A percentile compares a stretch with the other conserved stretches of the same genome.
Conservation (phyloP, 306 rosid genomes). For the Acacia confusa region DNA sequence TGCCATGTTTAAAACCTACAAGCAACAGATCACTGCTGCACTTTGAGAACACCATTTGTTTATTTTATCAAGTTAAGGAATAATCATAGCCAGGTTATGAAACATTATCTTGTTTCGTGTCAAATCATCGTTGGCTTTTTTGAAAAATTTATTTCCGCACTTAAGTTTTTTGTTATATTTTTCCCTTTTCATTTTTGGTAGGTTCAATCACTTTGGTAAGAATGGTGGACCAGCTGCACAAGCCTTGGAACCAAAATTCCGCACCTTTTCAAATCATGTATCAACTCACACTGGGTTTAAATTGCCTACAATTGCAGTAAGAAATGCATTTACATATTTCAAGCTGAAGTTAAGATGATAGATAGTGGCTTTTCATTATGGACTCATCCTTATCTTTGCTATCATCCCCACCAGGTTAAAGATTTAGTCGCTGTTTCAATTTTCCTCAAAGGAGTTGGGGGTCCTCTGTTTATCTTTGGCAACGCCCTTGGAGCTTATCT, state of each 20-base stretch:
- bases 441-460: constrained; percentile 58
- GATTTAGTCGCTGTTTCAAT: constrained; percentile 51
- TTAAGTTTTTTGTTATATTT: neutral
- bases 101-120: neutral
- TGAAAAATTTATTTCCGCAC: neutral
- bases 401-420: constrained; percentile 42
- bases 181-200: constrained; percentile 23
- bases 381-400: neutral
- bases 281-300: constrained; percentile 45
- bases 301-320: constrained; percentile 55
- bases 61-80: neutral
- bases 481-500: constrained; percentile 59
- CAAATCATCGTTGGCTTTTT: neutral
- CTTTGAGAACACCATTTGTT: neutral
- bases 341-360: neutral
- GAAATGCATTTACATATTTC: constrained; percentile 15
- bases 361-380: neutral
- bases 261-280: constrained; percentile 42
- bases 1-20: neutral
- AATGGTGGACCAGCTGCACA: constrained; percentile 65
- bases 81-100: neutral
- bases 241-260: constrained; percentile 50
- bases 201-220: constrained; percentile 57
- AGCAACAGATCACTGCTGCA: neutral
- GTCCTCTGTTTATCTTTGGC: constrained; percentile 61